Evolutionary conservation across 352 stramenopile genomes (phyloP), one percentile per base, ranked within the genome.

Genomic region (Globisporangium cederbergense): DNA sequence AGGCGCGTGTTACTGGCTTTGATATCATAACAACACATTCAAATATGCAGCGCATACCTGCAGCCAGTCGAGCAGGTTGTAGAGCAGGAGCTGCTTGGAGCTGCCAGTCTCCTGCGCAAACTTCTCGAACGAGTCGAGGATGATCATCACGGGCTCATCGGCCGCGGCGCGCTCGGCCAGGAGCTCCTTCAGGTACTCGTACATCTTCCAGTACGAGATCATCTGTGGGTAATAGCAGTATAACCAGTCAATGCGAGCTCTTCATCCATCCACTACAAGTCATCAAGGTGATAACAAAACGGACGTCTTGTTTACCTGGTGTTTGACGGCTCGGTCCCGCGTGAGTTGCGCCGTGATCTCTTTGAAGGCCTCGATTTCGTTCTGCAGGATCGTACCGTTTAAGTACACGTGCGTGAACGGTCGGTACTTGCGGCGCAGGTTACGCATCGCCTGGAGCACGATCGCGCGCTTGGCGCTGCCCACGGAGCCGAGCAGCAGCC

Each of bases 1-100:
- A 9, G 32, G 32, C 8, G 32, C 8, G 32, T 38, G 32, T 38
- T 25, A 25, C 22, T 25, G 22, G 22, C 22, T 25, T 25, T 25
- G 22, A 25, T 25, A 25, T 25, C 22, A 25, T 25, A 25, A 25
- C 22, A 25, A 7, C 11, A 38, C 3, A 42, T 2, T 20, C 8
- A 45, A 5, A 28, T 1, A 40, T 36, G 20, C 30, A 0, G 0
- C 6, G 43, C 53, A 25, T 56, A 88, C 80, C 70, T 88, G 85
- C 32, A 93, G 72, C 86, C 86, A 95, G 60, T 95, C 86, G 46
- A 95, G 79, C 51, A 93, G 60, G 40, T 93, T 93, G 72, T 95
- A 95, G 25, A 95, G 60, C 55, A 95, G 68, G 42, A 95, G 70
- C 63, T 95, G 86, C 68, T 93, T 95, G 18, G 78, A 56, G 46